phyloP scores from a whole-genome alignment of 805 yeast genomes.

The Kluyveromyces starmeri region DNA sequence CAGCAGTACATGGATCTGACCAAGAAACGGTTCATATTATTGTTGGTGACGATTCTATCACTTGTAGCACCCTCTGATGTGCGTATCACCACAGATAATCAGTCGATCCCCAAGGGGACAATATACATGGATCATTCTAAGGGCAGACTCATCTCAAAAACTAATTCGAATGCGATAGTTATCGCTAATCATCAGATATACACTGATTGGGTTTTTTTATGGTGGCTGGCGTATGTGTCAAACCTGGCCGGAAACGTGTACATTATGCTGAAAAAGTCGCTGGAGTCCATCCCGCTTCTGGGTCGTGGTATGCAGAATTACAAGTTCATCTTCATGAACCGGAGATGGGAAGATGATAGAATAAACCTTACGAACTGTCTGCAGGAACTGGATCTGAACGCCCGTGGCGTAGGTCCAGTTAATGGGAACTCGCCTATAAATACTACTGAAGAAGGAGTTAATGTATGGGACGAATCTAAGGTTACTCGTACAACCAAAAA shows the following conservation, averaged over 20 bases:
- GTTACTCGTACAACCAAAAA: conserved; percentile 23
- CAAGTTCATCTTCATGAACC: conserved; percentile 66
- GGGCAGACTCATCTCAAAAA: conserved; percentile 19
- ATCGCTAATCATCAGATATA: conserved; percentile 92
- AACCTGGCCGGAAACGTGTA: conserved; percentile 53
- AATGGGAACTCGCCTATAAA: conserved; percentile 27
- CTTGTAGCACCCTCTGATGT: conserved; percentile 45
- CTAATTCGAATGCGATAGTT: conserved; percentile 48
- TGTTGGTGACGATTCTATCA: conserved; percentile 43
- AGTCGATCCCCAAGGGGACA: conserved; percentile 29
- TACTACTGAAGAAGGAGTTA: conserved; percentile 23
- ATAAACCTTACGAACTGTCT: conserved; percentile 47
- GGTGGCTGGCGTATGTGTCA: conserved; percentile 77
- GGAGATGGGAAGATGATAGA: conserved; percentile 82
- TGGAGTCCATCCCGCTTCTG: conserved; percentile 58
- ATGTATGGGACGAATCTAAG: conserved; percentile 17
- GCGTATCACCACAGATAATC: conserved; percentile 39
- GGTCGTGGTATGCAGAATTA: conserved; percentile 82
- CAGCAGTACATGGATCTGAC: conserved; percentile 43
- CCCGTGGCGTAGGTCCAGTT: conserved; percentile 48
- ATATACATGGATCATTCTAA: conserved; percentile 22
- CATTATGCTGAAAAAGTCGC: conserved; percentile 71
- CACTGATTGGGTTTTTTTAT: conserved; percentile 84
- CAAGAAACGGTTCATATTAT: conserved; percentile 47
- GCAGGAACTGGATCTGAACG: conserved; percentile 48